phyloP scores from a whole-genome alignment of 306 rosid species.

The Cucurbita pepo region DNA sequence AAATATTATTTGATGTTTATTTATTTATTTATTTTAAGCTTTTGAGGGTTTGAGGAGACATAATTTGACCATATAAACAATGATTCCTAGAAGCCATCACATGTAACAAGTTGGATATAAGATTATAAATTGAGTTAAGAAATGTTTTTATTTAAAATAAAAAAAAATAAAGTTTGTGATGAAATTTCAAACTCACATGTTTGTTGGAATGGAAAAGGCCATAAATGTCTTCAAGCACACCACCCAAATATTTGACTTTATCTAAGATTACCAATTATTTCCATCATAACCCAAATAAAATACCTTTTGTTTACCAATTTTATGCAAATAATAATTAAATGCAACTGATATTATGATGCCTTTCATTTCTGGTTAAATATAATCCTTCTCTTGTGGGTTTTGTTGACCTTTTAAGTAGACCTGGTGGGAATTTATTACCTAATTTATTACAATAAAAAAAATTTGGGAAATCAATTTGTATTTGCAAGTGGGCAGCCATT shows the following conservation, averaged over 20 bases:
- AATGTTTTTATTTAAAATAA: background rate
- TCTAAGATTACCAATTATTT: background rate
- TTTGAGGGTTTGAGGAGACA: background rate
- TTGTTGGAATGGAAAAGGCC: background rate
- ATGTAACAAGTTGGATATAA: background rate
- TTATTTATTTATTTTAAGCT: too few species aligned
- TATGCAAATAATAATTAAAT: background rate
- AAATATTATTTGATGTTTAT: too few species aligned
- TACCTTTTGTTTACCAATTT: background rate
- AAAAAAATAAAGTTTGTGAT: background rate
- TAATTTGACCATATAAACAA: background rate
- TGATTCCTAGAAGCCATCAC: background rate
- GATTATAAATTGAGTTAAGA: background rate
- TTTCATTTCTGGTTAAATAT: too few species aligned
- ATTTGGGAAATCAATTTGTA: background rate
- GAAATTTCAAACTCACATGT: background rate
- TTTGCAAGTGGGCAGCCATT: conserved; percentile 4
- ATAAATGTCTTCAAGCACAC: background rate
- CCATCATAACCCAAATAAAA: background rate
- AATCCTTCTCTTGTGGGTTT: background rate
- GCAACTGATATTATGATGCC: too few species aligned
- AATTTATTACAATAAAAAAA: background rate
- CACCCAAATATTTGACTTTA: background rate
- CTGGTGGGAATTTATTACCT: too few species aligned
- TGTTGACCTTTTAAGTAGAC: background rate